A percentile compares a stretch with the other conserved stretches of the same genome.
Evolutionary conservation across 352 stramenopile genomes (phyloP).

Genomic region (Pythium apleroticum): DNA sequence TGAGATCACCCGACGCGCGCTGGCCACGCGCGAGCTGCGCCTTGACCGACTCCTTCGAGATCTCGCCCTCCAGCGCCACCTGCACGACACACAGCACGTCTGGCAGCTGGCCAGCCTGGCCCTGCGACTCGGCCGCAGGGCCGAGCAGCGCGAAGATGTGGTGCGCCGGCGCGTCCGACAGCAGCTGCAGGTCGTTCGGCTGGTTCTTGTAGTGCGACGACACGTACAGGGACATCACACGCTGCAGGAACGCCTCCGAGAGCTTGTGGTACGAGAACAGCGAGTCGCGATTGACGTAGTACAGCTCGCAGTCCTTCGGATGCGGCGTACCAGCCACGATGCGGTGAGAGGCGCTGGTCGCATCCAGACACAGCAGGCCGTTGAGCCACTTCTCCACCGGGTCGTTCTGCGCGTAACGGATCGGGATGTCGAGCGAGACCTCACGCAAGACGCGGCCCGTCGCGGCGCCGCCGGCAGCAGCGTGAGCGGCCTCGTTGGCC

Average conservation of each 20-base stretch:
- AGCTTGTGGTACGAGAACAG: slow-evolving; percentile 99
- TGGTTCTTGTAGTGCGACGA: slow-evolving; percentile 99
- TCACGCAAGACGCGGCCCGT: slow-evolving; percentile 90
- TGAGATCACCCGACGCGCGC: slow-evolving; percentile 96
- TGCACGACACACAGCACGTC: slow-evolving; percentile 99
- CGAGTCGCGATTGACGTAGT: slow-evolving; percentile 98
- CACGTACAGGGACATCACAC: slow-evolving; percentile 96
- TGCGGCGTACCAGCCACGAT: slow-evolving; percentile 94
- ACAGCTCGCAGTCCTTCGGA: slow-evolving; percentile 97
- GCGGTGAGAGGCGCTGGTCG: slow-evolving; percentile 73
- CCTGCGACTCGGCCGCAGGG: slow-evolving; percentile 89
- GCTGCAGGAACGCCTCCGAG: slow-evolving; percentile 94
- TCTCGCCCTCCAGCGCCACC: slow-evolving; percentile 96
- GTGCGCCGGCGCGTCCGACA: slow-evolving; percentile 98
- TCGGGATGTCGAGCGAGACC: slow-evolving; percentile 96
- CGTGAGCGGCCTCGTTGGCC: slow-evolving; percentile 84
- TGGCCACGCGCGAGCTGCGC: slow-evolving; percentile 95
- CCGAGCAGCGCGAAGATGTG: slow-evolving; percentile 98
- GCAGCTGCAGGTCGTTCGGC: slow-evolving; percentile 99
- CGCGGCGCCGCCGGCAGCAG: slow-evolving; percentile 31
- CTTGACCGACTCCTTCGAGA: slow-evolving; percentile 95
- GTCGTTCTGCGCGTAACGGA: slow-evolving; percentile 96
- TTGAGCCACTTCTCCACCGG: slow-evolving; percentile 98
- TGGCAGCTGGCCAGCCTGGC: slow-evolving; percentile 90
- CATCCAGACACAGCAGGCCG: slow-evolving; percentile 96